Base-by-base conservation (phyloP, 2,329 filamentous ascomycete species). In the Calonectria fujianensis region DNA sequence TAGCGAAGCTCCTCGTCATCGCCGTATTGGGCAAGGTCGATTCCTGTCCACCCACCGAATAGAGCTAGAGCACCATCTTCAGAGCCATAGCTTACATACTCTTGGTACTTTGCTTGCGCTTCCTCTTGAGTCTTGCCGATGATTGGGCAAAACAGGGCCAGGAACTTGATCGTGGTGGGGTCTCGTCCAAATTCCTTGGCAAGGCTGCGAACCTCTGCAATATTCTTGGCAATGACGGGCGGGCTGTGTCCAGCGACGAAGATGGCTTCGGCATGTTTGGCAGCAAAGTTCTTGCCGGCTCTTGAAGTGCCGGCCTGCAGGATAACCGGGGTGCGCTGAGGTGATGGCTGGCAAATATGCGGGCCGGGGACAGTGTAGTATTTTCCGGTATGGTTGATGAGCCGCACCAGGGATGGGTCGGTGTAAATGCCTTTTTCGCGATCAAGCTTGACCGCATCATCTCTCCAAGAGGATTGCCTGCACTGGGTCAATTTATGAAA, bases 1-100 rank as follows among this genome's bases (percentile, higher is more conserved):
- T 90, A 85, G 16, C 91, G 84, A 66, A 94, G 83, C 81, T 94
- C 92, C 79, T 93, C 89, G 52, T 93, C 91, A 32, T 93, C 91
- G 0, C 85, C 89, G 76, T 93, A 93, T 54, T 88, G 85, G 9
- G 88, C 86, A 31, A 94, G 84, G 80, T 94, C 91, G 61, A 93
- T 92, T 0, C 92, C 92, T 0, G 92, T 93, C 91, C 91, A 93
- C 0, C 92, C 92, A 3, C 92, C 91, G 76, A 94, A 94, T 3
- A 94, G 82, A 0, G 92, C 91, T 64, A 93, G 81, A 0, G 91
- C 92, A 6, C 92, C 92, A 72, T 93, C 92, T 52, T 90, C 87
- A 2, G 89, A 90, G 0, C 90, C 92, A 77, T 92, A 89, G 63
- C 86, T 87, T 1, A 89, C 84, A 61, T 90, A 89, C 29, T 92